Evolutionary conservation across 1,284 basidiomycete species (phyloP), one percentile per base, ranked within the genome.

Genomic region (Fomitiporia mediterranea): DNA sequence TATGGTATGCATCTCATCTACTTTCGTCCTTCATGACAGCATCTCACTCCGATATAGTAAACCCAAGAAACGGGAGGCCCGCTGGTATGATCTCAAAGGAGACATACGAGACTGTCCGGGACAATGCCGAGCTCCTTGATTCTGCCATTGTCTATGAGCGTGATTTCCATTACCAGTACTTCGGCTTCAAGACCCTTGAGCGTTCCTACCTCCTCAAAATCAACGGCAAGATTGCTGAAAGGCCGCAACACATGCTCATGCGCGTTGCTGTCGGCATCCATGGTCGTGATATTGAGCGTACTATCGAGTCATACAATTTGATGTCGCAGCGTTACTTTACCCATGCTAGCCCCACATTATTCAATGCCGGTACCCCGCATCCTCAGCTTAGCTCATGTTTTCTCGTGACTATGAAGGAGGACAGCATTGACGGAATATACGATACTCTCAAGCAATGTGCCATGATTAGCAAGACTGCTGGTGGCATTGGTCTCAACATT

Each of bases 171-270:
- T 98, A 98, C 76, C 94, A 95, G 72, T 96, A 77, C 74, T 99
- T 99, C 67, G 96, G 96, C 25, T 99, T 99, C 84, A 99, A 99
- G 75, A 99, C 97, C 1, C 86, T 99, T 32, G 97, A 99, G 75
- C 89, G 97, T 37, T 98, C 96, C 3, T 99, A 99, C 73, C 83
- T 99, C 6, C 86, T 99, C 49, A 87, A 93, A 59, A 88, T 98
- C 74, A 84, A 98, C 69, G 93, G 93, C 56, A 92, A 92, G 66
- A 91, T 97, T 48, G 96, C 94, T 48, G 97, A 99, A 73, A 86
- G 97, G 51, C 97, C 97, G 32, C 96, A 99, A 69, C 97, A 99
- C 74, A 93, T 99, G 86, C 89, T 99, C 68, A 99, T 99, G 97
- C 94, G 96, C 73, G 97, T 99, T 54, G 91, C 96, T 47, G 92